A percentile compares a stretch with the other conserved stretches of the same genome.
These are phyloP conservation scores for Geotrichum candidum DNA, from an alignment of 1,139 yeast genomes.

Conservation along the genomic window DNA sequence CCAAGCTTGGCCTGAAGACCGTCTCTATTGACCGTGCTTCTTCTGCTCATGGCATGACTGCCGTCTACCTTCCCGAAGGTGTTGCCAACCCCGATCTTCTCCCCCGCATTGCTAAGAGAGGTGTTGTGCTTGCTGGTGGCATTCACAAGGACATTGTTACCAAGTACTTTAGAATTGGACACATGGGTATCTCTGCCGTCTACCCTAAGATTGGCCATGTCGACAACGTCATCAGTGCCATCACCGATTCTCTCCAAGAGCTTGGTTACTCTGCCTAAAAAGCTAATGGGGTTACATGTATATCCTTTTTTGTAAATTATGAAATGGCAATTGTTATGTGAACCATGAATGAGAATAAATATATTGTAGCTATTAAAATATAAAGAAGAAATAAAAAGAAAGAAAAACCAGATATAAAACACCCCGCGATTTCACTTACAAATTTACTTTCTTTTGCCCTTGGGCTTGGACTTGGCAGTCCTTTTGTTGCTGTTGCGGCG, in stretches of 20 bases:
- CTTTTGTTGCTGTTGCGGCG: constrained; percentile 5
- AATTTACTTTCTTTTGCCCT: neutral
- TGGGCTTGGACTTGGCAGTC: constrained; percentile 5
- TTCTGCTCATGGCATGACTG: constrained; percentile 85
- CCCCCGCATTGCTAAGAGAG: constrained; percentile 53
- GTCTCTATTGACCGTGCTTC: constrained; percentile 54
- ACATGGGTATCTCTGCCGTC: constrained; percentile 73
- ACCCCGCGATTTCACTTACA: neutral
- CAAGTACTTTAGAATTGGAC: constrained; percentile 89
- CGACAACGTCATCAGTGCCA: constrained; percentile 15
- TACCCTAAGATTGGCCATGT: constrained; percentile 26
- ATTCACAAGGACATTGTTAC: constrained; percentile 76
- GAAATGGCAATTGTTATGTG: neutral
- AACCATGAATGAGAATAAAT: neutral
- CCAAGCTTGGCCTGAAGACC: constrained; percentile 56
- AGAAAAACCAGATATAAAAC: too few relatives aligned
- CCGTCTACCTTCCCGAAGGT: constrained; percentile 76
- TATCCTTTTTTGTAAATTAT: neutral
- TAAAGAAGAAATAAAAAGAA: neutral
- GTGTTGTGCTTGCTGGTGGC: constrained; percentile 87
- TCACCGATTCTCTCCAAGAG: constrained; percentile 15
- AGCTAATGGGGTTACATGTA: neutral
- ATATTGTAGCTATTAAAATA: neutral
- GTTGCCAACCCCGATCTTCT: constrained; percentile 62
- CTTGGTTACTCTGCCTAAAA: constrained; percentile 14